These are phyloP conservation scores for Diutina catenulata DNA, from an alignment of 1,139 yeast species.

Conservation along the genomic window DNA sequence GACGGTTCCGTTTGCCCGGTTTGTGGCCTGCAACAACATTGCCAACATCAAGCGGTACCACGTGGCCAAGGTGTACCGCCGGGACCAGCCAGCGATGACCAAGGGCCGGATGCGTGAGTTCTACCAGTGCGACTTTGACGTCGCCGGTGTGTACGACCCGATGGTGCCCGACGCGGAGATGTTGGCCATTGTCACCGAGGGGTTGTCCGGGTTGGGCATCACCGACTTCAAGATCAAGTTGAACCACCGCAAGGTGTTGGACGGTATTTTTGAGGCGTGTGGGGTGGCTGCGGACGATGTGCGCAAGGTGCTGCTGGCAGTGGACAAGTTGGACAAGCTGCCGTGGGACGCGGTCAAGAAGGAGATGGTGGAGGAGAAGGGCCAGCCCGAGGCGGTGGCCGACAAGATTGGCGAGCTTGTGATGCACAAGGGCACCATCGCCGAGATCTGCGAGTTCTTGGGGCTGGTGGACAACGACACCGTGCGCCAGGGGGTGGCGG, in stretches of 20 bases:
- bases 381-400: slow-evolving; percentile 83
- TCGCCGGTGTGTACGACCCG: slow-evolving; percentile 82
- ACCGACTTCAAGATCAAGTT: slow-evolving; percentile 80
- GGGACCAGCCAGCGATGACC: slow-evolving; percentile 99
- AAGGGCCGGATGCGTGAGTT: slow-evolving; percentile 99
- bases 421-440: slow-evolving; percentile 64
- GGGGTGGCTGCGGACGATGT: slow-evolving; percentile 94
- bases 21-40: slow-evolving; percentile 87
- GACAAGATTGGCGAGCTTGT: slow-evolving; percentile 89
- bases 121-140: slow-evolving; percentile 94
- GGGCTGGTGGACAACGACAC: slow-evolving; percentile 50
- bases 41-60: slow-evolving; percentile 87
- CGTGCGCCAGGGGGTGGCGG: slow-evolving; percentile 73
- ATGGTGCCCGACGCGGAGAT: slow-evolving; percentile 97
- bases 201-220: slow-evolving; percentile 73
- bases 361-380: slow-evolving; percentile 87
- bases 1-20: slow-evolving; percentile 96
- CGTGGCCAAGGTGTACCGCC: slow-evolving; percentile 93
- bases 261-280: slow-evolving; percentile 89
- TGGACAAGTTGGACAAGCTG: slow-evolving; percentile 85
- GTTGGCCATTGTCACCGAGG: slow-evolving; percentile 71
- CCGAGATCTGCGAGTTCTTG: slow-evolving; percentile 52
- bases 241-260: slow-evolving; percentile 90
- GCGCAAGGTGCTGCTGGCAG: slow-evolving; percentile 86
- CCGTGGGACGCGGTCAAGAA: slow-evolving; percentile 92